Base-by-base conservation (phyloP, 352 stramenopile genomes). In the Phytophthora vignae region DNA sequence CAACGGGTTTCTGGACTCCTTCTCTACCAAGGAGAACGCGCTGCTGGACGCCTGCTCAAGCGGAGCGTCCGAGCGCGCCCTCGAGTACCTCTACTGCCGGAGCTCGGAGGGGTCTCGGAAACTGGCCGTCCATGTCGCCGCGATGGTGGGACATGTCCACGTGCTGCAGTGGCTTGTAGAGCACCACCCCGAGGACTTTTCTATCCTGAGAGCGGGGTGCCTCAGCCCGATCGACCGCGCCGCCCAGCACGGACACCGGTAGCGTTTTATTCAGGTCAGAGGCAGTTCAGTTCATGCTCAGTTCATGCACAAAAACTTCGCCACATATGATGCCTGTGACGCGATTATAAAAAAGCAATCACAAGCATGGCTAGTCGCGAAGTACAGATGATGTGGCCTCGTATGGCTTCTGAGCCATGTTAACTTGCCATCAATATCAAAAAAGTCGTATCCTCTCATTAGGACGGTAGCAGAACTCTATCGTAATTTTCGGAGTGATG, bases 161-260 rank as follows among this genome's bases (percentile, higher is more conserved):
- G 59, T 66, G 29, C 19, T 66, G 31, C 27, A 52, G 49, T 66
- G 59, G 59, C 49, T 66, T 14, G 48, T 58, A 15, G 27, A 53
- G 15, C 19, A 52, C 19, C 59, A 66, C 31, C 59, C 11, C 3
- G 33, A 48, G 14, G 46, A 59, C 33, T 66, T 59, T 19, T 58
- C 48, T 29, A 3, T 44, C n/a, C 27, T 59, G 46, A 12, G 48
- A 52, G 22, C 50, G 19, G 48, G 59, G 2, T 66, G 59, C 49
- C 49, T 66, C n/a, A 66, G 59, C 21, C 59, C 59, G 4, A 59
- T 66, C n/a, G 59, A 66, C 48, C 59, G 59, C 15, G 59, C 59
- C 2, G 59, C 48, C 19, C 62, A 69, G 21, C 22, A 54, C 29
- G 62, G n/a, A n/a, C n/a, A n/a, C n/a, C n/a, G n/a, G n/a, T n/a